Conservation (phyloP, 176 grass and related monocot species). For the Alopecurus myosuroides region DNA sequence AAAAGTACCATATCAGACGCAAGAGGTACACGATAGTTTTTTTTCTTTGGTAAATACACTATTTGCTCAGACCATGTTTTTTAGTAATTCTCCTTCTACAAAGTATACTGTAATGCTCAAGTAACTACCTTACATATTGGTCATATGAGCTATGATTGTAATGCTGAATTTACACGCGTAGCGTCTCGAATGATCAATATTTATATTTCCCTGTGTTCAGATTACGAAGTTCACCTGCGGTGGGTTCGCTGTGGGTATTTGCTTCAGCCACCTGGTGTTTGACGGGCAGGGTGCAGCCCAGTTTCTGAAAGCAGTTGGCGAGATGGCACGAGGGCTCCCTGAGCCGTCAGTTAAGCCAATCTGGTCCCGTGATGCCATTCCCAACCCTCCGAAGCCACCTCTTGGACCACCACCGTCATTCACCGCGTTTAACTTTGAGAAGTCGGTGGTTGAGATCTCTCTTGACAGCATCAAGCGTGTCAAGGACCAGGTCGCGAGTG, state of each 20-base stretch:
- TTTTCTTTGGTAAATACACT: background rate
- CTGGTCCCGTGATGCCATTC: conserved; percentile 4
- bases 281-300: background rate
- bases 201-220: background rate
- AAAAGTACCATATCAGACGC: background rate
- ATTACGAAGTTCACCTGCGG: background rate
- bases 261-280: conserved; percentile 13
- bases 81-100: background rate
- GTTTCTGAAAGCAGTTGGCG: background rate
- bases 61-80: background rate
- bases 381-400: conserved; percentile 7
- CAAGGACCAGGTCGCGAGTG: background rate
- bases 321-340: background rate
- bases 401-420: conserved; percentile 1
- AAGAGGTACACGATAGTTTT: background rate
- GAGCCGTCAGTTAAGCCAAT: background rate
- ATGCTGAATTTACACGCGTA: background rate
- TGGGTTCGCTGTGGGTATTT: background rate
- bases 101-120: background rate
- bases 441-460: background rate
- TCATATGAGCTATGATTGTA: background rate
- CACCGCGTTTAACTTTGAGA: background rate
- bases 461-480: conserved; percentile 9
- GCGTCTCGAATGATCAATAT: background rate
- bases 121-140: background rate